phyloP scores from a whole-genome alignment of 2,329 filamentous ascomycete genomes.

The Ophiostoma sp. region DNA sequence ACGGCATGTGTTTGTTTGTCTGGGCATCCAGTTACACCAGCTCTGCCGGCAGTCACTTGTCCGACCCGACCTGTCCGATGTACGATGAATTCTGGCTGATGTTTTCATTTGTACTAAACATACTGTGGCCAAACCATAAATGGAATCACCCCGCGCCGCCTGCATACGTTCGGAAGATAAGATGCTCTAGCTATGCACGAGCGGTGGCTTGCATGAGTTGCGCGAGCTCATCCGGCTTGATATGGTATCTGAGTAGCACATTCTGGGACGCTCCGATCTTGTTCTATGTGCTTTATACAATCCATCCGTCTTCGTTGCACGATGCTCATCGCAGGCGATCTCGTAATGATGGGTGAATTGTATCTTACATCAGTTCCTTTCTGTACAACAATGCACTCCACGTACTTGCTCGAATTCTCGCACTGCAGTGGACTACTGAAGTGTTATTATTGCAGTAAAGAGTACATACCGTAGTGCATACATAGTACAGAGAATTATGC shows the following conservation, averaged over 20 bases:
- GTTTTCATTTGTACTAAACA: neutral
- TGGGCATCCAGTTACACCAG: neutral
- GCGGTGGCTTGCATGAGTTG: neutral
- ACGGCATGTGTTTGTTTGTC: neutral
- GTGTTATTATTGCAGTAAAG: too few species aligned
- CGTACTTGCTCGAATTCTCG: slow-evolving; percentile 8
- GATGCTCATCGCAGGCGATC: neutral
- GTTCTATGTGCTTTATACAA: neutral
- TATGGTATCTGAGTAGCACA: neutral
- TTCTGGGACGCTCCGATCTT: neutral
- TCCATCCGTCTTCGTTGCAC: neutral
- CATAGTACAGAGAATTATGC: neutral
- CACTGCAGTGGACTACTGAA: neutral
- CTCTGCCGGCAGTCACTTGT: neutral
- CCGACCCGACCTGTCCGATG: neutral
- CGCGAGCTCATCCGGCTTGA: neutral
- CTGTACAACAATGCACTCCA: neutral
- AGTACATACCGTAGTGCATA: too few species aligned
- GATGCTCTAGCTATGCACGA: slow-evolving; percentile 15
- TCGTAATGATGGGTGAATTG: neutral
- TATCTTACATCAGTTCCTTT: neutral
- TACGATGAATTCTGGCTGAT: too few species aligned
- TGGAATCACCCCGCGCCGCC: slow-evolving; percentile 15
- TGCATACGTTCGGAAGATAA: slow-evolving; percentile 18
- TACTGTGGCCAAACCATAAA: slow-evolving; percentile 1